phyloP scores from a whole-genome alignment of 1,139 yeast species.

The Lodderomyces elongisporus region DNA sequence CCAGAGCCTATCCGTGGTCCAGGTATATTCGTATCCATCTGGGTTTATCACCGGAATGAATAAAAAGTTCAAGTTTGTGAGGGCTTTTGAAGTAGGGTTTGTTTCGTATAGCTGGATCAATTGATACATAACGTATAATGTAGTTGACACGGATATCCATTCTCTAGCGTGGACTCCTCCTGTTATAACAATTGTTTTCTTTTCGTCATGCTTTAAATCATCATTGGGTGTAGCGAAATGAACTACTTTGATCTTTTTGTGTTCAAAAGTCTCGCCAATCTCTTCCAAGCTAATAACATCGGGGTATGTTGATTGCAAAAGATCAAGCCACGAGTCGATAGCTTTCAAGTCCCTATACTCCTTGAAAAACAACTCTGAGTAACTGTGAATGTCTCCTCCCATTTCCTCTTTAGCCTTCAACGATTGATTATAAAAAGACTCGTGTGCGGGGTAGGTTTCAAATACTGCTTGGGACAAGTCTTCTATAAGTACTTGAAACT shows the following conservation, averaged over 20 bases:
- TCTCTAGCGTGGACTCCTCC: constrained; percentile 91
- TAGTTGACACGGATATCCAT: constrained; percentile 77
- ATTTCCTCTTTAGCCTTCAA: constrained; percentile 13
- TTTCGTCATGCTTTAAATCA: constrained; percentile 40
- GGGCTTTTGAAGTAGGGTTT: constrained; percentile 32
- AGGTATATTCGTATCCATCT: constrained; percentile 82
- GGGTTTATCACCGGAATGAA: constrained; percentile 85
- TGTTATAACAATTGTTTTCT: constrained; percentile 69
- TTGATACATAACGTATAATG: constrained; percentile 55
- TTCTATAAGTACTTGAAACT: constrained; percentile 39
- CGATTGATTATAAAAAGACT: too few species aligned
- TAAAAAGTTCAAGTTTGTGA: constrained; percentile 54
- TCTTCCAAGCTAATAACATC: constrained; percentile 53
- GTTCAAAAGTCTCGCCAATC: constrained; percentile 73
- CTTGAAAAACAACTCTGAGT: constrained; percentile 54
- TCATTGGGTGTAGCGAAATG: constrained; percentile 49
- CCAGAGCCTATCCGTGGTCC: constrained; percentile 82
- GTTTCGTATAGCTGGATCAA: constrained; percentile 48
- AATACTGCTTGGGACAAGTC: constrained; percentile 54
- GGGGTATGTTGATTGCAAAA: constrained; percentile 52
- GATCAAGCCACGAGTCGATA: constrained; percentile 67
- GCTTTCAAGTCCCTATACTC: constrained; percentile 66
- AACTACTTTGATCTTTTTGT: constrained; percentile 61
- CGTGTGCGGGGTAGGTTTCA: constrained; percentile 48
- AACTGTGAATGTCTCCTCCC: constrained; percentile 17